Base-by-base conservation (phyloP, 192 early-diverging fungal genomes). In the Physocladia obscura region DNA sequence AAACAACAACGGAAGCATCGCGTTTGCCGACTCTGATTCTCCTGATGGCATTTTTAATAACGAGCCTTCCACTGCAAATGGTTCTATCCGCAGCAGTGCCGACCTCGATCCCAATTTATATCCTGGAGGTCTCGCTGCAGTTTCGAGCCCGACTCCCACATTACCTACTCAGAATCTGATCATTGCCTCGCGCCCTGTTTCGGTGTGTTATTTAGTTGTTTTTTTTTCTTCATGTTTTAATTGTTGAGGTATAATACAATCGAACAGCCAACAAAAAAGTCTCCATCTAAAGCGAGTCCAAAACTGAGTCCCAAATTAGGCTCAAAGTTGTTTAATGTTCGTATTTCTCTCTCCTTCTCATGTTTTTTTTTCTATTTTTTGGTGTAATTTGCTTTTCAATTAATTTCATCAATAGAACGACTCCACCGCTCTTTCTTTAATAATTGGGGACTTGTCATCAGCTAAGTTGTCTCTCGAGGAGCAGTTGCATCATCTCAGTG, bases 241-340 rank as follows among this genome's bases (percentile, higher is more conserved):
- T n/a, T n/a, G n/a, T n/a, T n/a, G n/a, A n/a, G n/a, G n/a, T n/a
- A n/a, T 6, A 54, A 54, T 54, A 8, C 8, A 15, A 54, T 6
- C 51, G 5, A 54, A 54, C 51, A 54, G 51, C 51, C 57, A 13
- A 17, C 57, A 11, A n/a, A 1, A 1, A 40, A 47, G 40, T 22
- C 49, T 1, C 15, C 63, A 50, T 19, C 15, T 8, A 11, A 26
- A 8, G 39, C 37, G 31, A n/a, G 22, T 40, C 11, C 40, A 8
- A 22, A 15, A 6, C 11, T 40, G n/a, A 67, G 63, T 31, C 63
- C 63, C 15, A 67, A 30, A 35, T 32, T 67, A 11, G 27, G 38
- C n/a, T 34, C 49, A 8, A 50, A 52, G 34, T 38, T 11, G 5
- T 15, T 67, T n/a, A 11, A 0, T n/a, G 60, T 62, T 19, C 13